These are phyloP conservation scores for Berkeleyomyces basicola DNA, from an alignment of 2,329 filamentous ascomycete species.

Conservation along the genomic window DNA sequence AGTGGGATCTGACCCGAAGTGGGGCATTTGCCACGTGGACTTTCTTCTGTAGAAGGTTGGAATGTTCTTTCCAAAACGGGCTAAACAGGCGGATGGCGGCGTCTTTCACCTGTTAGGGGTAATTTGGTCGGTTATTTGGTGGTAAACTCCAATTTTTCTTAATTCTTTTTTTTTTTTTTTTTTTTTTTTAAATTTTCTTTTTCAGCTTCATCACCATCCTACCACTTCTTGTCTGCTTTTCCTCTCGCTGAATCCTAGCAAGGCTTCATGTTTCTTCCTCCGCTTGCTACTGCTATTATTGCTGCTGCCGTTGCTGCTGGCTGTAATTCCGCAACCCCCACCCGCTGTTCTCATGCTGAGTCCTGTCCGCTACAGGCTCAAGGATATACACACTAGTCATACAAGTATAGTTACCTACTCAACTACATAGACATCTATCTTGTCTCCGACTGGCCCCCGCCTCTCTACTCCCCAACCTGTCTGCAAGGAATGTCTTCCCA, in stretches of 20 bases:
- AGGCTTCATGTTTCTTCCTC: background rate
- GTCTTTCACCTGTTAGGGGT: background rate
- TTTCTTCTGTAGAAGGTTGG: slow-evolving; percentile 1
- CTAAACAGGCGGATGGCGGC: background rate
- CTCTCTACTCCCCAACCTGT: background rate
- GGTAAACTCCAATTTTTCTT: background rate
- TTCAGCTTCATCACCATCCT: background rate
- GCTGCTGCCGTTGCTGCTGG: no score
- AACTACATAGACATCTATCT: background rate
- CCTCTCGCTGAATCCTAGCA: background rate
- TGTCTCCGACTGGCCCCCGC: background rate
- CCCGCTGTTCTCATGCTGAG: no score
- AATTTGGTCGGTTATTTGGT: background rate
- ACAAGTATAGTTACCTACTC: background rate
- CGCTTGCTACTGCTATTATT: no score
- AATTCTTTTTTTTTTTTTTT: background rate
- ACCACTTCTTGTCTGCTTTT: background rate
- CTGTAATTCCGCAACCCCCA: no score
- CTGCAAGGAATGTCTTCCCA: background rate
- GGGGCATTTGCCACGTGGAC: slow-evolving; percentile 1
- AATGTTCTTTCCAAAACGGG: slow-evolving; percentile 6
- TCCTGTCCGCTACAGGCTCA: no score
- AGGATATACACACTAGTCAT: no score
- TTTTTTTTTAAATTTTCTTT: background rate
- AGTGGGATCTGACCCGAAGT: background rate